A percentile compares a stretch with the other conserved stretches of the same genome.
Evolutionary conservation across 192 early-diverging fungal genomes (phyloP).

Genomic region (Backusella circina): DNA sequence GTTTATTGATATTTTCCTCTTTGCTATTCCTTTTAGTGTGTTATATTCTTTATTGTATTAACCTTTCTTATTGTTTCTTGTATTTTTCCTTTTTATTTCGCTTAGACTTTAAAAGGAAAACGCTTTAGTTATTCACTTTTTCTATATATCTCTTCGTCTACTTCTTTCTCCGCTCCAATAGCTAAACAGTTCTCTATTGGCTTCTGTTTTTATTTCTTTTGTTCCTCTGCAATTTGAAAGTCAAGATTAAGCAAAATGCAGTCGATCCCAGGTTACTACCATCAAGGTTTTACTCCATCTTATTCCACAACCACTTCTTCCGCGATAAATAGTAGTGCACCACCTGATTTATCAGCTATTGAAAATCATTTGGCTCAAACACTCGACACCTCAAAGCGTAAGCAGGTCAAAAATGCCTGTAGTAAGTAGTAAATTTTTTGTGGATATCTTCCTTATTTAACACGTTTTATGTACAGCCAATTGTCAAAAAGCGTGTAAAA

Average conservation of each 20-base stretch:
- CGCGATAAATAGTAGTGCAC: background rate
- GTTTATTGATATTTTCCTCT: background rate
- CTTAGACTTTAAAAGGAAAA: too few species aligned
- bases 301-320: background rate
- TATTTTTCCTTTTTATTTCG: too few species aligned
- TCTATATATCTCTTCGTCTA: background rate
- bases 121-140: too few species aligned
- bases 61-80: background rate
- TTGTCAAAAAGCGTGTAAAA: slow-evolving; percentile 89
- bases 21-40: background rate
- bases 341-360: background rate
- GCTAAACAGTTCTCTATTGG: too few species aligned
- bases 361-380: background rate
- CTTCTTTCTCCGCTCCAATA: background rate
- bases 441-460: background rate
- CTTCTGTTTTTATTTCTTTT: background rate
- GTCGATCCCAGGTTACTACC: background rate
- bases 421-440: background rate
- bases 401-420: slow-evolving; percentile 31
- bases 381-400: slow-evolving; percentile 8
- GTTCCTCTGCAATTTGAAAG: background rate
- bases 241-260: background rate
- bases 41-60: background rate
- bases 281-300: background rate
- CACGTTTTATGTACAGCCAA: slow-evolving; percentile 46